phyloP scores from a whole-genome alignment of 208 protist species.

The Herpetomonas samuelpessoai region DNA sequence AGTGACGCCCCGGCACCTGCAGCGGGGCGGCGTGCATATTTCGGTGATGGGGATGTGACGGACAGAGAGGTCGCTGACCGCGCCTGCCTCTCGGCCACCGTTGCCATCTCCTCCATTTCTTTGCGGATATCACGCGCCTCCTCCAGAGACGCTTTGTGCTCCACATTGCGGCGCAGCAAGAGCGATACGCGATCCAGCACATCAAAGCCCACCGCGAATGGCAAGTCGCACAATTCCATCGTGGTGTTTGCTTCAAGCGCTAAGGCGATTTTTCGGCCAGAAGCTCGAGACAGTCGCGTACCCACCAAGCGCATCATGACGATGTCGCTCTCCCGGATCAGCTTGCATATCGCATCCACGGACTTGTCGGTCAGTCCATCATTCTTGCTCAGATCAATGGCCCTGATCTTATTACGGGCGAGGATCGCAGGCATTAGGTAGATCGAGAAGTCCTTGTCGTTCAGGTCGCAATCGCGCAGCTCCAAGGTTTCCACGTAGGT shows the following conservation, averaged over 20 bases:
- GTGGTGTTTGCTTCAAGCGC: slow-evolving; percentile 33
- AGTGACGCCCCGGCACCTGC: too few species aligned
- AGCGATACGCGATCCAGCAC: slow-evolving; percentile 24
- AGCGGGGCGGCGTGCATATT: too few species aligned
- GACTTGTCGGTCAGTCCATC: slow-evolving; percentile 43
- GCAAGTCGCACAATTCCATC: slow-evolving; percentile 52
- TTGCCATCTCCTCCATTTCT: too few species aligned
- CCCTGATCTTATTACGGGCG: slow-evolving; percentile 19
- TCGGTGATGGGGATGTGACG: too few species aligned
- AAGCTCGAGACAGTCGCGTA: slow-evolving; percentile 26
- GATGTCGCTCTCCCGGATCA: slow-evolving; percentile 42
- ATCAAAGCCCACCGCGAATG: slow-evolving; percentile 71
- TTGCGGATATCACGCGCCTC: too few species aligned
- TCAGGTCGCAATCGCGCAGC: slow-evolving; percentile 46
- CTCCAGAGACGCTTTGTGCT: too few species aligned
- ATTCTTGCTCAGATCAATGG: slow-evolving; percentile 70
- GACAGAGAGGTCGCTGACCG: too few species aligned
- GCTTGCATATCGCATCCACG: slow-evolving; percentile 26
- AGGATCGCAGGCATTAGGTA: slow-evolving; percentile 52
- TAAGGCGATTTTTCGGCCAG: slow-evolving; percentile 35
- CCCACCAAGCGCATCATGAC: slow-evolving; percentile 41
- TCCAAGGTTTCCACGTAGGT: slow-evolving; percentile 45
- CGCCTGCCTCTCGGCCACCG: too few species aligned
- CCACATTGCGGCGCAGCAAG: slow-evolving; percentile 24
- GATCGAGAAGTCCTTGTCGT: slow-evolving; percentile 61